Evolutionary conservation across 805 yeast species (phyloP), one percentile per base, ranked within the genome.

Genomic region (Lachancea waltii): DNA sequence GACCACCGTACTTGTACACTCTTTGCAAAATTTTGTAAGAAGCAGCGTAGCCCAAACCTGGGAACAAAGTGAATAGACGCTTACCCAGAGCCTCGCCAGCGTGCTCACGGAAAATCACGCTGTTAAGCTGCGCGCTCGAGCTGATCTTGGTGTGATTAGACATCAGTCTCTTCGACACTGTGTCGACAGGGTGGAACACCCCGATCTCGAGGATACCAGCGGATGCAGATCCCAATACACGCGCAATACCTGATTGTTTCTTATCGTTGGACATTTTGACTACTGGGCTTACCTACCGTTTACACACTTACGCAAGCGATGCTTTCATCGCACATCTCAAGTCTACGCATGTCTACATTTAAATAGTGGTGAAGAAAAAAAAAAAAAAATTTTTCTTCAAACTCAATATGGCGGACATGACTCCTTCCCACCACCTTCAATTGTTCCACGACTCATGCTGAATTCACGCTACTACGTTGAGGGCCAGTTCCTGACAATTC

Each of bases 1-100:
- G 99, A 36, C 99, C 99, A 58, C 98, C 97, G 63, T 92, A 92
- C 68, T 92, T 92, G 76, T 92, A 92, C 40, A 92, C 97, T 69
- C 99, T 79, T 68, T 92, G 99, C 51, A 90, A 70, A 51, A 92
- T 82, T 67, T 92, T 92, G 73, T 92, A 92, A 49, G 87, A 85
- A 33, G 98, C 97, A 46, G 98, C 98, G 60, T 92, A 92, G 18
- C 97, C 97, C 47, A 92, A 74, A 62, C 99, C 99, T 14, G 99
- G 98, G 69, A 92, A 92, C 47, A 92, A 72, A 8, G 97, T 81
- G 48, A 85, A 67, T 31, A 85, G 57, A 62, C 97, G 76, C 44
- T 75, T 72, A 16, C 78, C 77, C 2, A 86, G 53, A 3, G 92
- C 72, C 49, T 84, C 79, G 35, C 69, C 58, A 20, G 95, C 94